Percentiles rank a stretch among this genome's conserved stretches.
Evolutionary conservation across 441 rosid species (phyloP).

Genomic region (Rhodomyrtus psidioides): DNA sequence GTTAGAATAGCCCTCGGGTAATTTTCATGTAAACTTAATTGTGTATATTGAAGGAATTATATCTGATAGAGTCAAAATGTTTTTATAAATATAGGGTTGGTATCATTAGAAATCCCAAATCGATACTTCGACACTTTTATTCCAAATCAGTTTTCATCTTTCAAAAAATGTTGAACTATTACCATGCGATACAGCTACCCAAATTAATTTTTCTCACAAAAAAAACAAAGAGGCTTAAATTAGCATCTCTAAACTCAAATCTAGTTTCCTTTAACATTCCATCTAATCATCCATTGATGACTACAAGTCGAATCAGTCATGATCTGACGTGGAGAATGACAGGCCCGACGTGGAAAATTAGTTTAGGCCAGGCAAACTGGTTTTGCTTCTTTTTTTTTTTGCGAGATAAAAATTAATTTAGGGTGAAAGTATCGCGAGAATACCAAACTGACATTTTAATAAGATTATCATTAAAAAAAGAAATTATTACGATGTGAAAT

Average conservation of each 20-base stretch:
- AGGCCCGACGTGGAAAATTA: too few relatives aligned
- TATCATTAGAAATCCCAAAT: background rate
- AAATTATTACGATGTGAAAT: background rate
- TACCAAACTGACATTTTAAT: background rate
- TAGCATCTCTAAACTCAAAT: too few relatives aligned
- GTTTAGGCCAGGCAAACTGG: too few relatives aligned
- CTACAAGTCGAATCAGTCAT: background rate
- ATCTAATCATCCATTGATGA: background rate
- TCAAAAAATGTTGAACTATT: background rate
- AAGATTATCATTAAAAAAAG: background rate
- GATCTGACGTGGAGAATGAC: too few relatives aligned
- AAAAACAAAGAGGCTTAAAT: background rate
- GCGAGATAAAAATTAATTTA: background rate
- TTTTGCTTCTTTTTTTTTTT: background rate
- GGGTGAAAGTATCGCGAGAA: rapidly evolving
- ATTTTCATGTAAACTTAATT: background rate
- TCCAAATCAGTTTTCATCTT: background rate
- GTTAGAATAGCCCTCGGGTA: too few relatives aligned
- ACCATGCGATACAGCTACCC: rapidly evolving
- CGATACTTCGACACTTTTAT: rapidly evolving
- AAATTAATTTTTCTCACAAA: background rate
- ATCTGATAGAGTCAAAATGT: background rate
- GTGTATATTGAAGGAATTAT: background rate
- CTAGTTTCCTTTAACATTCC: too few relatives aligned
- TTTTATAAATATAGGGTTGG: background rate